Conservation (phyloP, 148 eudicot species). For the Agrostemma githago region DNA sequence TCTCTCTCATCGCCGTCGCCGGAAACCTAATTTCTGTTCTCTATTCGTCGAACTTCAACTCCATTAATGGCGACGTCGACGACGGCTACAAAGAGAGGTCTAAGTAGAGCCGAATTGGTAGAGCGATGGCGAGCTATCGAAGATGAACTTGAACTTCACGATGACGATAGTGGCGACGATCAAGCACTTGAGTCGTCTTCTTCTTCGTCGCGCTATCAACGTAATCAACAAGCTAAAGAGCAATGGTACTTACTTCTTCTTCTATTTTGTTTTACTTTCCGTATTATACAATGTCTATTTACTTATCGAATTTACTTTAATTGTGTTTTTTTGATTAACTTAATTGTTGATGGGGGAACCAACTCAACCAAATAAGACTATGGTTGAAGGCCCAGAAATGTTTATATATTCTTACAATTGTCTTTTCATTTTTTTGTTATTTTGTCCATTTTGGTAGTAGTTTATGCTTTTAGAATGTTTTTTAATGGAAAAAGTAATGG, state of each 20-base stretch:
- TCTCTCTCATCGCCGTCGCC: conserved; percentile 16
- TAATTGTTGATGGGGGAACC: too few species aligned
- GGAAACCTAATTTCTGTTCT: not conserved
- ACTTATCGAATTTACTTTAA: not conserved
- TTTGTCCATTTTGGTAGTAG: not conserved
- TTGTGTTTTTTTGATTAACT: not conserved
- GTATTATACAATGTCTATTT: not conserved
- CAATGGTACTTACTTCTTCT: conserved; percentile 40
- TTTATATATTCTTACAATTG: too few species aligned
- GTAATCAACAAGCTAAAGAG: conserved; percentile 59
- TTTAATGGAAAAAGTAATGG: not conserved
- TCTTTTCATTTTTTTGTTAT: not conserved
- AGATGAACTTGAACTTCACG: conserved; percentile 36
- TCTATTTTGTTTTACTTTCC: not conserved
- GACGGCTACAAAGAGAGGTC: conserved; percentile 34
- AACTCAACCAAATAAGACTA: too few species aligned
- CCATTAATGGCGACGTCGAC: not conserved
- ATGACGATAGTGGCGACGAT: conserved; percentile 14
- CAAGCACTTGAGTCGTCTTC: conserved; percentile 9
- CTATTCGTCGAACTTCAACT: not conserved
- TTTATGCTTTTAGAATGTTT: not conserved
- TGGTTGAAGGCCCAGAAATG: too few species aligned
- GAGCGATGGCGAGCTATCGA: conserved; percentile 86
- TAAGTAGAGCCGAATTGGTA: conserved; percentile 47
- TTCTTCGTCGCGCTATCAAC: conserved; percentile 30